Conservation (phyloP, 106 monocot genomes). For the Xerophyta viscosa region DNA sequence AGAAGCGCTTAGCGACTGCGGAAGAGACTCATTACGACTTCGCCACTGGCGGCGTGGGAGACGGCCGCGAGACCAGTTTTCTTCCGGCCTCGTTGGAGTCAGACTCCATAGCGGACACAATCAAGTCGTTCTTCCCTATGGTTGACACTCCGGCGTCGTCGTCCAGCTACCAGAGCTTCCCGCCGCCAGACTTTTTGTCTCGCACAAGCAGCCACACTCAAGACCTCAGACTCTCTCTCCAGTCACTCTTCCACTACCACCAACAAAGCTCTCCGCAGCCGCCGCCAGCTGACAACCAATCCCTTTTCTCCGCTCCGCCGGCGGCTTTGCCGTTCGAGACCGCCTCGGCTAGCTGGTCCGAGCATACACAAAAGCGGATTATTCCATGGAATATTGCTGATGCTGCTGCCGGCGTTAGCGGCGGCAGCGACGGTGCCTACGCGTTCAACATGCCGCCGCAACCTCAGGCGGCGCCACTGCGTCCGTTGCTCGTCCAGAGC, state of each 20-base stretch:
- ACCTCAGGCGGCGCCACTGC: constrained; percentile 35
- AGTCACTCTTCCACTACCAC: constrained; percentile 41
- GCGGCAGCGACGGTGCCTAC: constrained; percentile 27
- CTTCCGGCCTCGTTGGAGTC: constrained; percentile 52
- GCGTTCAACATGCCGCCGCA: constrained; percentile 22
- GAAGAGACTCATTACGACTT: not conserved
- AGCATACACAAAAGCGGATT: constrained; percentile 39
- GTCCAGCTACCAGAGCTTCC: constrained; percentile 39
- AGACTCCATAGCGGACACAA: constrained; percentile 58
- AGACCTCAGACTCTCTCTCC: constrained; percentile 71
- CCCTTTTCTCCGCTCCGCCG: not conserved
- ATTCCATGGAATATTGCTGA: constrained; percentile 40
- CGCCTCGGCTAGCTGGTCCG: constrained; percentile 19
- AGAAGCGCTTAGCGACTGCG: constrained; percentile 6
- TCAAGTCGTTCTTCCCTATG: constrained; percentile 55
- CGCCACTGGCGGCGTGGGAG: constrained; percentile 7
- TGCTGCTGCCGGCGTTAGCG: constrained; percentile 14
- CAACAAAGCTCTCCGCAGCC: constrained; percentile 1
- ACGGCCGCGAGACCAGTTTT: constrained; percentile 16
- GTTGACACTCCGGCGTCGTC: constrained; percentile 16
- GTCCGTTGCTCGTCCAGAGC: constrained; percentile 38
- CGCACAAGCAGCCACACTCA: constrained; percentile 29
- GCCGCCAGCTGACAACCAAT: constrained; percentile 2
- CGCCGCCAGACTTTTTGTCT: constrained; percentile 39
- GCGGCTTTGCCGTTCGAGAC: constrained; percentile 16